A percentile compares a stretch with the other conserved stretches of the same genome.
Evolutionary conservation across 2,329 filamentous ascomycete species (phyloP).

Genomic region (Pseudogymnoascus sp.): DNA sequence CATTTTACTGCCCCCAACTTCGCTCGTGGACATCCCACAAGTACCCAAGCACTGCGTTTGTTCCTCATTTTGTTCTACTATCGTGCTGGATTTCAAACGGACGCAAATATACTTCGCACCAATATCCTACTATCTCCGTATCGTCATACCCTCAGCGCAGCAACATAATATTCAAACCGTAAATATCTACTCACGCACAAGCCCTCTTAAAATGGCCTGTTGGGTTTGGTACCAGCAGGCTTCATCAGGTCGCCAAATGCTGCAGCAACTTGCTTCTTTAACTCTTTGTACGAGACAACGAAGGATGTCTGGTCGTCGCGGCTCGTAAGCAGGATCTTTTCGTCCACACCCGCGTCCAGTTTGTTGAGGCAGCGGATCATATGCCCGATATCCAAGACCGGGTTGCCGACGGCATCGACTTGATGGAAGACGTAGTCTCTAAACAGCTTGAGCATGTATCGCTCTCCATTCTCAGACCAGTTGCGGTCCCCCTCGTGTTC

Average conservation of each 20-base stretch:
- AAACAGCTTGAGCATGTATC: slow-evolving; percentile 90
- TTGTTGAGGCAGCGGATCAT: slow-evolving; percentile 84
- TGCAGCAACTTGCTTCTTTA: slow-evolving; percentile 57
- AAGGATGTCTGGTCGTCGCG: slow-evolving; percentile 86
- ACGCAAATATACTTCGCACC: slow-evolving; percentile 1
- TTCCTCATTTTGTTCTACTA: not conserved
- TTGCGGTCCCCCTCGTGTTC: slow-evolving; percentile 69
- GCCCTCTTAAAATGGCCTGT: not conserved
- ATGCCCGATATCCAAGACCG: slow-evolving; percentile 79
- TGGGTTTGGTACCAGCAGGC: not conserved
- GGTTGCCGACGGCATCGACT: slow-evolving; percentile 74
- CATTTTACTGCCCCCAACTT: not conserved
- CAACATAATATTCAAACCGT: slow-evolving; percentile 1
- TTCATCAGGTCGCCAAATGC: slow-evolving; percentile 48
- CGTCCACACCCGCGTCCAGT: slow-evolving; percentile 80
- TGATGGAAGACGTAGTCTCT: slow-evolving; percentile 97
- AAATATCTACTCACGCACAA: not conserved
- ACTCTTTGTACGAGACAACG: slow-evolving; percentile 80
- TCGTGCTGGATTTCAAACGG: not conserved
- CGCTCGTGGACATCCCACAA: not conserved
- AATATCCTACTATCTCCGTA: not conserved
- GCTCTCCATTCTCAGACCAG: slow-evolving; percentile 89
- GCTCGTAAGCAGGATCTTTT: slow-evolving; percentile 77
- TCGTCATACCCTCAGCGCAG: not conserved
- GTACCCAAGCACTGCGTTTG: not conserved